Evolutionary conservation across 2,329 filamentous ascomycete species (phyloP), one percentile per base, ranked within the genome.

Genomic region (Aureobasidium sp.): DNA sequence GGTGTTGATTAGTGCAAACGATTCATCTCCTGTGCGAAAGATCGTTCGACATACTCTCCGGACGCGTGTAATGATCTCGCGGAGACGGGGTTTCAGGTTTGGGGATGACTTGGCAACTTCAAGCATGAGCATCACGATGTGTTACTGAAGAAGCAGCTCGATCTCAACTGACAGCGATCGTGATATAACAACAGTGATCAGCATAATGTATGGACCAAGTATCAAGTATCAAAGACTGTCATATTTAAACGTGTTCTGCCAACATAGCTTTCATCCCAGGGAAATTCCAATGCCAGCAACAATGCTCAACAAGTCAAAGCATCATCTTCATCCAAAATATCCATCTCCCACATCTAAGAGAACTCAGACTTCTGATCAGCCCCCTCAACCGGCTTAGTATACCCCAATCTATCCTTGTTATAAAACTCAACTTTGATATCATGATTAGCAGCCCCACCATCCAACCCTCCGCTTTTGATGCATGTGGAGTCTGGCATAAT

Each of bases 391-490:
- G 75, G 72, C 59, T 71, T 71, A 16, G 84, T 71, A 67, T 86
- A 88, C 4, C 70, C 69, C 27, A 85, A 77, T 3, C 85, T 78
- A 65, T 86, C 82, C 71, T 83, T 84, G 43, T 76, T 79, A 69
- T 88, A 88, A 59, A 87, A 85, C 74, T 88, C 86, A 15, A 86
- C 78, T 11, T 74, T 79, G 40, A 87, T 73, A 67, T 80, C 81
- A 67, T 79, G 71, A 54, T 78, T 79, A 0, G 82, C 79, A 15
- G 78, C 80, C 8, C 84, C 84, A 8, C 80, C 81, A 60, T 88
- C 85, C 31, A 88, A 72, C 1, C 78, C 74, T 1, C 86, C 86
- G 3, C 81, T 83, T 77, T 88, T 88, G 71, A 88, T 74, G 67
- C 79, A 79, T 11, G 80, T 79, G 68, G 82, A 75, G 25, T 83